Evolutionary conservation across 2,329 filamentous ascomycete species (phyloP).

Genomic region (Clonostachys solani): DNA sequence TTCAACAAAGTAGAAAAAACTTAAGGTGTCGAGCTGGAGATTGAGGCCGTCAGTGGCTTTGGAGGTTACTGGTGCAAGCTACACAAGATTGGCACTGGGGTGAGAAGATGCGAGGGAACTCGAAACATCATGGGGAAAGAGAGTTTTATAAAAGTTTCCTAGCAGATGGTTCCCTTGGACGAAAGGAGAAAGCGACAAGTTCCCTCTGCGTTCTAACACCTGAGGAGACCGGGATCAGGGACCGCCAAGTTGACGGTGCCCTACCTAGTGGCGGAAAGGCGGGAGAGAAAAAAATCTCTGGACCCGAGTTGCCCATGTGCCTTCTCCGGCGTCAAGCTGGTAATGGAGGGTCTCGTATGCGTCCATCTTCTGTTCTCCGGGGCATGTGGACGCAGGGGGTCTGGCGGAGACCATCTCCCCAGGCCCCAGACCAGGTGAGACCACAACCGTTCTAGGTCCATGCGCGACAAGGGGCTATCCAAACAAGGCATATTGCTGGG

Average conservation of each 20-base stretch:
- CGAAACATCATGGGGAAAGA: too few species aligned
- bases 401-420: not conserved
- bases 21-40: too few species aligned
- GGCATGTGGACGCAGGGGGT: not conserved
- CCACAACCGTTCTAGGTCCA: not conserved
- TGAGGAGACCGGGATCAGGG: not conserved
- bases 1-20: too few species aligned
- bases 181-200: too few species aligned
- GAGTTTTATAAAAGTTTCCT: too few species aligned
- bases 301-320: not conserved
- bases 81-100: too few species aligned
- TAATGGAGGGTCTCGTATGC: slow-evolving; percentile 1
- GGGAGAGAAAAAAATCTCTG: not conserved
- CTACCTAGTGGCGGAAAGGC: not conserved
- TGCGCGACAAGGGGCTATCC: not conserved
- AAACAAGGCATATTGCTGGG: not conserved
- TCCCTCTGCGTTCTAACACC: too few species aligned
- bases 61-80: too few species aligned
- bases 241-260: not conserved
- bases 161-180: too few species aligned
- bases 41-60: too few species aligned
- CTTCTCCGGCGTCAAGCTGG: not conserved
- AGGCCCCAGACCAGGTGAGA: not conserved
- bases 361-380: not conserved
- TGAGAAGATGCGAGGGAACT: too few species aligned